These are phyloP conservation scores for Globisporangium nunn DNA, from an alignment of 352 stramenopile species.

Conservation along the genomic window DNA sequence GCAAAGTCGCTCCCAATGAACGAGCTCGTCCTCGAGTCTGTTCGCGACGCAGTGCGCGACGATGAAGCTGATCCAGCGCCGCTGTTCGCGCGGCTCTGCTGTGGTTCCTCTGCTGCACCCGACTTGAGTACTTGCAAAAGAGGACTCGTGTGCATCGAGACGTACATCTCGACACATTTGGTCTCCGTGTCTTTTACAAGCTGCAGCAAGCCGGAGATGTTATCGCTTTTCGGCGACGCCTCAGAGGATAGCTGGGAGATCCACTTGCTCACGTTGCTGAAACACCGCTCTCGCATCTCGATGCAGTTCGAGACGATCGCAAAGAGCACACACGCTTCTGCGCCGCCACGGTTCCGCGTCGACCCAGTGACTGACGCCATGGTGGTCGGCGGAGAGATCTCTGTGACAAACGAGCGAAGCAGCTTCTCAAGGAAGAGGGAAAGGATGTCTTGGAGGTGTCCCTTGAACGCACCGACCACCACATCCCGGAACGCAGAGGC, in stretches of 20 bases:
- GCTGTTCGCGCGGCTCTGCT: constrained; percentile 15
- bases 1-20: constrained; percentile 18
- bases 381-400: constrained; percentile 29
- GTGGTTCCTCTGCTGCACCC: constrained; percentile 40
- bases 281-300: constrained; percentile 49
- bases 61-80: constrained; percentile 7
- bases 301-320: constrained; percentile 68
- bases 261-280: constrained; percentile 40
- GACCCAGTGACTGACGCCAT: constrained; percentile 21
- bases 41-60: constrained; percentile 24
- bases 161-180: constrained; percentile 60
- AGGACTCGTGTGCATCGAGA: constrained; percentile 38
- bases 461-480: constrained; percentile 32
- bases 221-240: constrained; percentile 8
- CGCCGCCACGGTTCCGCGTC: constrained; percentile 18
- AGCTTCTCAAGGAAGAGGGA: constrained; percentile 40
- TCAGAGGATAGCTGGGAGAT: constrained; percentile 29
- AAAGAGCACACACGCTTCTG: constrained; percentile 51
- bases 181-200: constrained; percentile 37
- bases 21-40: constrained; percentile 20
- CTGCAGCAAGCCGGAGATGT: constrained; percentile 23
- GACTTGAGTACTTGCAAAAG: constrained; percentile 41
- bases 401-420: constrained; percentile 31
- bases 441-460: constrained; percentile 42
- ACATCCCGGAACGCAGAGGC: constrained; percentile 10